A percentile compares a stretch with the other conserved stretches of the same genome.
phyloP scores from a whole-genome alignment of 129 eudicot genomes.

The Flaveria robusta region DNA sequence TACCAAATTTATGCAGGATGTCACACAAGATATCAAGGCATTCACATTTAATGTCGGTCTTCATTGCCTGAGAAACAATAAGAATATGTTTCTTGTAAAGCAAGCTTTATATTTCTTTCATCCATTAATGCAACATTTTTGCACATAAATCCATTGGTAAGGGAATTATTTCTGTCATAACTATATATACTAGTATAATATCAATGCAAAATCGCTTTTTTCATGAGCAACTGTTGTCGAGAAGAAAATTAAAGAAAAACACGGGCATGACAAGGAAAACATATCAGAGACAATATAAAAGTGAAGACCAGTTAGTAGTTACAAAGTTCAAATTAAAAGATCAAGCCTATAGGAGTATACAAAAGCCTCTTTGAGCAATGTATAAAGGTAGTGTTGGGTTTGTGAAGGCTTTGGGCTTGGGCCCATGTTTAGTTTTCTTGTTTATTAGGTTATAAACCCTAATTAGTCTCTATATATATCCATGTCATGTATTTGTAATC shows the following conservation, averaged over 20 bases:
- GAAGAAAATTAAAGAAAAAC: conserved; percentile 2
- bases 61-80: conserved; percentile 58
- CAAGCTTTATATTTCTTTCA: background rate
- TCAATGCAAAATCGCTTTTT: background rate
- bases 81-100: conserved; percentile 10
- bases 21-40: conserved; percentile 91
- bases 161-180: background rate
- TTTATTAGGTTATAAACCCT: too few relatives aligned
- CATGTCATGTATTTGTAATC: too few relatives aligned
- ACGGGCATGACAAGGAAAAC: background rate
- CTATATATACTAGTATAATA: background rate
- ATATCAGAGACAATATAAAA: background rate
- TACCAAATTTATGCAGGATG: conserved; percentile 91
- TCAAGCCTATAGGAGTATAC: background rate
- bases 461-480: too few relatives aligned
- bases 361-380: conserved; percentile 9
- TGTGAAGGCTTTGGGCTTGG: background rate
- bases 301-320: background rate
- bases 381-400: background rate
- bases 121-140: background rate
- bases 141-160: conserved; percentile 1
- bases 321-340: conserved; percentile 2
- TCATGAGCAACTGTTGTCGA: background rate
- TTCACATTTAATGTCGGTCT: conserved; percentile 90
- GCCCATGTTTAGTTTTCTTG: background rate